Percentiles rank a stretch among this genome's conserved stretches.
Evolutionary conservation across 192 early-diverging fungal genomes (phyloP).

Genomic region (Podochytrium sp.): DNA sequence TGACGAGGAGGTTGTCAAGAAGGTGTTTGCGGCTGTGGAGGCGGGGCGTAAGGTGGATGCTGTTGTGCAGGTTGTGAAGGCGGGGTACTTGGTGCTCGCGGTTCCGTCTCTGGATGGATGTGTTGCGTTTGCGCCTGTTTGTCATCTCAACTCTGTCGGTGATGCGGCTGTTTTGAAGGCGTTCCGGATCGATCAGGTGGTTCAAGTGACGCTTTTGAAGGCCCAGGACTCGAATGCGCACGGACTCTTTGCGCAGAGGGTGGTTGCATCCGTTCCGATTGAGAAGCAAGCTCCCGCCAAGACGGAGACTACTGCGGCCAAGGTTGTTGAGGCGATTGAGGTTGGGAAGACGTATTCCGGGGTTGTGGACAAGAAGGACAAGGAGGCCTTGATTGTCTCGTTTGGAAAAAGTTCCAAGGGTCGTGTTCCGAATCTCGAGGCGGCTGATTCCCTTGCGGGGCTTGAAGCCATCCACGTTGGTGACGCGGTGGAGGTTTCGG

Average conservation of each 20-base stretch:
- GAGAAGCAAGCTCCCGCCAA: too few species aligned
- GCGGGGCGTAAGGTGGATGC: constrained; percentile 46
- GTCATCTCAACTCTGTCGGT: constrained; percentile 22
- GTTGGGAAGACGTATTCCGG: too few species aligned
- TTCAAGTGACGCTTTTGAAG: constrained; percentile 30
- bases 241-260: constrained; percentile 16
- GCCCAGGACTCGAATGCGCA: constrained; percentile 9
- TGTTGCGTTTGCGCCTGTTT: constrained; percentile 37
- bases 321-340: too few species aligned
- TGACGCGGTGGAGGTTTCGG: constrained; percentile 34
- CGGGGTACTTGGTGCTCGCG: constrained; percentile 74
- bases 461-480: constrained; percentile 40
- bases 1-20: constrained; percentile 23
- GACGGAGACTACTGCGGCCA: too few species aligned
- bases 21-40: constrained; percentile 3
- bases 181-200: constrained; percentile 31
- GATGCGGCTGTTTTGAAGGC: constrained; percentile 14
- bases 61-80: constrained; percentile 75
- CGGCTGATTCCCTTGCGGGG: constrained; percentile 27
- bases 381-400: constrained; percentile 45
- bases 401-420: constrained; percentile 43
- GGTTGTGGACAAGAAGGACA: neutral
- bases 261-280: constrained; percentile 23
- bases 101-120: constrained; percentile 49
- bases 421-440: constrained; percentile 38